These are phyloP conservation scores for Babesia ovata DNA, from an alignment of 169 alveolate genomes.

Conservation along the genomic window DNA sequence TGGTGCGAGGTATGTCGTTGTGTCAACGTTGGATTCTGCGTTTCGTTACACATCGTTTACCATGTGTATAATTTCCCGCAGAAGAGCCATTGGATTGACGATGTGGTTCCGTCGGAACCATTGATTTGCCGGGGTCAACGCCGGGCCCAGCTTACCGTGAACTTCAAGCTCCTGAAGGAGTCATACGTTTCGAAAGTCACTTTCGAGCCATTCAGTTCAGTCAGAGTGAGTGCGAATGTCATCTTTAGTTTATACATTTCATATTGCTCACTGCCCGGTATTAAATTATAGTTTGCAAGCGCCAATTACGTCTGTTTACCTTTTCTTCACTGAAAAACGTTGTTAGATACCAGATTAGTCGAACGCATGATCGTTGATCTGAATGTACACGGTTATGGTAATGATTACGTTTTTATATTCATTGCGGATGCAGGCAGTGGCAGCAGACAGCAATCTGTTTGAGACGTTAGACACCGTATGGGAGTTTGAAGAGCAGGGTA, in stretches of 20 bases:
- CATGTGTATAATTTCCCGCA: not conserved
- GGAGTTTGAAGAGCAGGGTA: constrained; percentile 29
- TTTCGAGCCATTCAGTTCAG: constrained; percentile 15
- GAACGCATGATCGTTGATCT: too few species aligned
- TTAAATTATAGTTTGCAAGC: too few species aligned
- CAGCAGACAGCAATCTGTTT: constrained; percentile 54
- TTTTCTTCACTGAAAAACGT: too few species aligned
- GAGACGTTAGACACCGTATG: constrained; percentile 56
- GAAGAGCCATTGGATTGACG: constrained; percentile 51
- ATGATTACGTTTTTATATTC: not conserved
- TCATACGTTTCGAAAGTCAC: constrained; percentile 52
- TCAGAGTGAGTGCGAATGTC: constrained; percentile 21
- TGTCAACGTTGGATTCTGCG: too few species aligned
- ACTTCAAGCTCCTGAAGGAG: constrained; percentile 41
- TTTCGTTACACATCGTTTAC: not conserved
- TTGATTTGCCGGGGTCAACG: constrained; percentile 1
- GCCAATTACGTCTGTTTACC: too few species aligned
- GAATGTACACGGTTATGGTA: too few species aligned
- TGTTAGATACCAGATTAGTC: too few species aligned
- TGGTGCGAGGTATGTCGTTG: constrained; percentile 50
- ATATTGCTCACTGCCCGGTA: too few species aligned
- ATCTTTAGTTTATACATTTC: too few species aligned
- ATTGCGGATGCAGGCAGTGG: constrained; percentile 43
- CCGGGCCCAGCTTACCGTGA: constrained; percentile 36
- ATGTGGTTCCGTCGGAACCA: not conserved